phyloP scores from a whole-genome alignment of 1,139 yeast genomes.

The Candida sp. region DNA sequence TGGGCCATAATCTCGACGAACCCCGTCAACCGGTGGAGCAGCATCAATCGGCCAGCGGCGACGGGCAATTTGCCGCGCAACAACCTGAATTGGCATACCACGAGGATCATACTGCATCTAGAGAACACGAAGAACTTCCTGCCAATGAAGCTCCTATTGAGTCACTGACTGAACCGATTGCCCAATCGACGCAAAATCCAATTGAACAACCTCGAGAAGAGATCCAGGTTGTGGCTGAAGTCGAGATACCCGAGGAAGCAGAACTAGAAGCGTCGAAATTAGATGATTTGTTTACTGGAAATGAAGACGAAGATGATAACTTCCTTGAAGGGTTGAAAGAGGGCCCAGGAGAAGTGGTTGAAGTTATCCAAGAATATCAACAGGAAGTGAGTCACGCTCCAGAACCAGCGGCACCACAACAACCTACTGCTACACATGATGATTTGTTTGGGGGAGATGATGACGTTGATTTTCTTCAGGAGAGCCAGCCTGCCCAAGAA shows the following conservation, averaged over 20 bases:
- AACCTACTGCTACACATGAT: neutral
- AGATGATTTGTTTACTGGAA: constrained; percentile 2
- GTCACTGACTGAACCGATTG: neutral
- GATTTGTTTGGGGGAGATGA: constrained; percentile 1
- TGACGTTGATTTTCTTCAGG: constrained; percentile 3
- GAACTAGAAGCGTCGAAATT: neutral
- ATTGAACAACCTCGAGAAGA: neutral
- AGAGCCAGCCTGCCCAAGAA: neutral
- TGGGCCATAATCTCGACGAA: neutral
- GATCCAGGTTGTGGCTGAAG: neutral
- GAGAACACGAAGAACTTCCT: neutral
- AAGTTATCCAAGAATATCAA: too few species aligned
- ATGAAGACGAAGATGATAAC: constrained; percentile 1
- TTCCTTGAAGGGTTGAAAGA: constrained; percentile 8
- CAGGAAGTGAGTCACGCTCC: too few species aligned
- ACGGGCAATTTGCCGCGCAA: neutral
- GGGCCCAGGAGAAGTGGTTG: neutral
- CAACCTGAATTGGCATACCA: neutral
- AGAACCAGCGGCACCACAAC: neutral
- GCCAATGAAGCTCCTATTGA: neutral
- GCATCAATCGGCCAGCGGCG: neutral
- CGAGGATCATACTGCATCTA: neutral
- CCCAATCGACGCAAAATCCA: neutral
- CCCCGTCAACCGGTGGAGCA: neutral
- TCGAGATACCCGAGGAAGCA: neutral